Conservation (phyloP, 2,329 filamentous ascomycete genomes). For the Penicillium sumatraense region DNA sequence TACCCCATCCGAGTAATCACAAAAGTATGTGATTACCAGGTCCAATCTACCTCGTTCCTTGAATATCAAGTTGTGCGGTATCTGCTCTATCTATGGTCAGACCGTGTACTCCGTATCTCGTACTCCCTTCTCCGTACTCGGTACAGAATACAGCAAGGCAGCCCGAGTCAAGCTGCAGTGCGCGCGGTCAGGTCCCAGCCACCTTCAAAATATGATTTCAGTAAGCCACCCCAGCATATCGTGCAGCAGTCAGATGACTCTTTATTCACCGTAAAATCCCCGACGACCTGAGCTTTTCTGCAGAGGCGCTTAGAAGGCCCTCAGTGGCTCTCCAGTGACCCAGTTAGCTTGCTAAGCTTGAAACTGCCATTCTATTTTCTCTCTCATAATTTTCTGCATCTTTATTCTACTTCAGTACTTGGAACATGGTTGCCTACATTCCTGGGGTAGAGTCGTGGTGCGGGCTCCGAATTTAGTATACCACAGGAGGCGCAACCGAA, state of each 20-base stretch:
- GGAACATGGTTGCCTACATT: slow-evolving; percentile 7
- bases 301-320: neutral
- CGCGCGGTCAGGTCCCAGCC: slow-evolving; percentile 14
- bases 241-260: slow-evolving; percentile 26
- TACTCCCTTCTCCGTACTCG: neutral
- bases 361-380: neutral
- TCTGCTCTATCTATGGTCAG: too few species aligned
- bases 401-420: slow-evolving; percentile 15
- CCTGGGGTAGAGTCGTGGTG: slow-evolving; percentile 7
- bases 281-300: slow-evolving; percentile 15
- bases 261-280: slow-evolving; percentile 12
- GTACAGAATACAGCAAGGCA: slow-evolving; percentile 11
- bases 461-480: neutral
- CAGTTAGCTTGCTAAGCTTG: slow-evolving; percentile 2
- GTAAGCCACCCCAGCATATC: slow-evolving; percentile 8
- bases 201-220: slow-evolving; percentile 12
- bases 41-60: too few species aligned
- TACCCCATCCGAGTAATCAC: too few species aligned
- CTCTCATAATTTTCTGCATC: neutral
- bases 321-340: slow-evolving; percentile 1
- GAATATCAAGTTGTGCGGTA: too few species aligned
- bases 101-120: neutral
- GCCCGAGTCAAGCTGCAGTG: slow-evolving; percentile 10
- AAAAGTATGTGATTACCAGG: too few species aligned
- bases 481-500: neutral